Conservation (phyloP, 768 basidiomycete species). For the Paxillus involutus region DNA sequence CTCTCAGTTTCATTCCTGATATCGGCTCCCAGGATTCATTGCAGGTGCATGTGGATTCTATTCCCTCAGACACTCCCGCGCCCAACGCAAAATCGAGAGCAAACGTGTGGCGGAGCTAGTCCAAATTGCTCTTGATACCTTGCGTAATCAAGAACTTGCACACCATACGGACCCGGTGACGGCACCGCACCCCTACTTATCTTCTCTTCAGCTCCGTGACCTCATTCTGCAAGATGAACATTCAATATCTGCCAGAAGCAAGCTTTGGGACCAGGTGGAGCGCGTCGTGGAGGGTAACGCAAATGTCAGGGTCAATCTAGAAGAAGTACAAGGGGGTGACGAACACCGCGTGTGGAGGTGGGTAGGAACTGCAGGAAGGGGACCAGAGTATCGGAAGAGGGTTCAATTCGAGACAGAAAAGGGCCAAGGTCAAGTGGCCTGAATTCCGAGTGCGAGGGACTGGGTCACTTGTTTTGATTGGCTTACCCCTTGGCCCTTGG, state of each 20-base stretch:
- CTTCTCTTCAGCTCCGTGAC: conserved; percentile 86
- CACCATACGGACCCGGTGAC: conserved; percentile 82
- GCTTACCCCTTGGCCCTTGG: conserved; percentile 27
- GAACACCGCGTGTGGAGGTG: conserved; percentile 91
- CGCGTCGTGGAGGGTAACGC: conserved; percentile 86
- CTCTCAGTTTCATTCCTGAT: conserved; percentile 15
- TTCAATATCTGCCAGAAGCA: conserved; percentile 60
- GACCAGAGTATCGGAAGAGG: conserved; percentile 35
- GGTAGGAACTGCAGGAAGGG: conserved; percentile 59
- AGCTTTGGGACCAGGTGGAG: conserved; percentile 83
- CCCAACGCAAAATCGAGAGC: conserved; percentile 55
- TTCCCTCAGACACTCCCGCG: conserved; percentile 34
- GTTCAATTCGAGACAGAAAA: conserved; percentile 26
- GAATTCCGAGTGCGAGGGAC: conserved; percentile 9
- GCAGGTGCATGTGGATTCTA: conserved; percentile 13
- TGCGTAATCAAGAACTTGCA: conserved; percentile 80
- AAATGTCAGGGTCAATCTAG: conserved; percentile 82
- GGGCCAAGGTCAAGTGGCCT: conserved; percentile 24
- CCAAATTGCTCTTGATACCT: conserved; percentile 73
- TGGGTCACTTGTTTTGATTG: conserved; percentile 8
- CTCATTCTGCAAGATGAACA: conserved; percentile 80
- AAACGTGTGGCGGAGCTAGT: conserved; percentile 73
- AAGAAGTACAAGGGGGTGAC: conserved; percentile 83
- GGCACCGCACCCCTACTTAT: conserved; percentile 72
- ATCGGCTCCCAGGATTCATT: conserved; percentile 28